Base-by-base conservation (phyloP, 2,329 filamentous ascomycete genomes). In the Cladosporium sp. region DNA sequence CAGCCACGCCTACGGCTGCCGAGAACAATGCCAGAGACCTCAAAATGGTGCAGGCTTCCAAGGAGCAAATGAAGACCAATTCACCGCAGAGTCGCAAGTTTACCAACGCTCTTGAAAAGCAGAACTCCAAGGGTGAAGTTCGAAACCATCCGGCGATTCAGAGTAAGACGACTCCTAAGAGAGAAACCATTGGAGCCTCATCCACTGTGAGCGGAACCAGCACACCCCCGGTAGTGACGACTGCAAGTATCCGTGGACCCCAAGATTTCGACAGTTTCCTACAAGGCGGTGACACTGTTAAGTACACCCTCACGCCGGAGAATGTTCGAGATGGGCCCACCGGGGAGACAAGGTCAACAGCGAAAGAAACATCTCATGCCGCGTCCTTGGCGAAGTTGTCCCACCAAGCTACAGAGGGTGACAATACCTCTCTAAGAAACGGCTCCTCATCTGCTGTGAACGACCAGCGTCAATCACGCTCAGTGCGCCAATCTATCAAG, bases 281-380 rank as follows among this genome's bases (percentile, higher is more conserved):
- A 40, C 74, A 76, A 63, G 70, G 75, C 17, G 71, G 74, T 44
- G 77, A 79, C 25, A 79, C 77, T 4, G 75, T 79, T 20, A 79
- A 80, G 64, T 78, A 76, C 65, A 79, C 77, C 6, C 66, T 80
- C 54, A 79, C 77, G 12, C 77, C 78, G 20, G 72, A 78, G 56
- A 73, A 67, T 47, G 74, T 79, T 64, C 73, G 77, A 40, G 77
- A 76, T 55, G 61, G 70, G 17, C 71, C 75, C 56, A 51, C 45
- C 17, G 54, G 25, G 4, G 55, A 50, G 7, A 34, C 22, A 35
- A 57, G 44, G 24, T 28, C 34, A 12, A 36, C 44, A 17, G 24
- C 42, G 13, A 34, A 49, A 10, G 19, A 52, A 36, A 40, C 22
- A n/a, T 48, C 42, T 13, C 42, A 51, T n/a, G 37, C 12, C 24